Evolutionary conservation across 441 rosid genomes (phyloP), one percentile per base, ranked within the genome.

Genomic region (Aquilaria agallochum): DNA sequence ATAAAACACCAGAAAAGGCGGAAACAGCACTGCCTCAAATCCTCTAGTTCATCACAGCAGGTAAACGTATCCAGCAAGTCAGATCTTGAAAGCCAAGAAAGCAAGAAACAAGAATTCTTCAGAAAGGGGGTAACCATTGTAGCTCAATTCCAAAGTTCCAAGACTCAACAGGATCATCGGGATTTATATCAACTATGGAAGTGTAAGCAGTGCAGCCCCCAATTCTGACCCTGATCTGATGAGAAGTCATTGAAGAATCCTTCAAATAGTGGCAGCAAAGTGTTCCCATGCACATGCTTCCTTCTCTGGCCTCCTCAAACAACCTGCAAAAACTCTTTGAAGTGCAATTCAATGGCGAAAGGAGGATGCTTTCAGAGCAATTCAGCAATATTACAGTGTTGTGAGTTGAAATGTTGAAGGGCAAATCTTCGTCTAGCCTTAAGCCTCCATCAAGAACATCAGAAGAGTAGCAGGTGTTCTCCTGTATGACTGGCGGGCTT

Each of bases 181-280:
- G 69, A 9, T 62, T 64, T 13, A 76, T 31, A 64, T 78, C 76
- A 33, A 78, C 81, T 27, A 80, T 73, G 11, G 68, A 68, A 56
- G 86, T 78, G 65, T 78, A 86, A 56, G 84, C 87, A 44, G 84
- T 76, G 69, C 86, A 80, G 1, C 89, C 92, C 32, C 83, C 89
- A 34, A 53, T 50, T 66, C 89, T 67, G 20, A 78, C 75, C 69
- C 86, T 76, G 55, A 83, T 83, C 72, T 60, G 72, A 53, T 62
- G 84, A 0, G 83, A 72, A 11, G 74, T 80, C 79, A 82, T 81
- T 50, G 86, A 65, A 10, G 86, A 62, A 58, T 86, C 92, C 74
- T 81, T 81, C 79, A 81, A 63, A 73, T 60, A 81, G 66, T 83
- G 89, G 68, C 87, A 86, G 55, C 89, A 83, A 46, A 86, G 83